phyloP scores from a whole-genome alignment of 169 alveolate species.

The Sarcocystis neurona region DNA sequence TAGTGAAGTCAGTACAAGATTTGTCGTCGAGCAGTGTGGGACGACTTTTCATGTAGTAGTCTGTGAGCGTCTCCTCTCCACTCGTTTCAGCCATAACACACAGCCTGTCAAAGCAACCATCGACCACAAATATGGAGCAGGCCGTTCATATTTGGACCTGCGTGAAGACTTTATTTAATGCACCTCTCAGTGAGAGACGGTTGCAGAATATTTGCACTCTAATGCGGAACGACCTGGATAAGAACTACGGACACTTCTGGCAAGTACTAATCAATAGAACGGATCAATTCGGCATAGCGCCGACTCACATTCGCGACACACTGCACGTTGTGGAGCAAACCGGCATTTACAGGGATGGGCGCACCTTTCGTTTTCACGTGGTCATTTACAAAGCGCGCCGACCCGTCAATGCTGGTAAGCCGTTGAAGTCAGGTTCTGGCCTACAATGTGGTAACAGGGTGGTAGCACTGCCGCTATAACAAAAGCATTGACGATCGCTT shows the following conservation, averaged over 20 bases:
- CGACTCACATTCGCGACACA: slow-evolving; percentile 34
- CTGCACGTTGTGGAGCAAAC: slow-evolving; percentile 28
- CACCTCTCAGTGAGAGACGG: slow-evolving; percentile 28
- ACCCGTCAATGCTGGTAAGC: slow-evolving; percentile 30
- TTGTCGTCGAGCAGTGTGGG: too few relatives aligned
- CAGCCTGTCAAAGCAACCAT: too few relatives aligned
- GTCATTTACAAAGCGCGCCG: slow-evolving; percentile 16
- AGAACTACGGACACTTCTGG: slow-evolving; percentile 50
- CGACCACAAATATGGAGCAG: slow-evolving; percentile 29
- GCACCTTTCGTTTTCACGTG: slow-evolving; percentile 39
- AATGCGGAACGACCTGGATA: slow-evolving; percentile 51
- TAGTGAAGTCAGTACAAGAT: too few relatives aligned
- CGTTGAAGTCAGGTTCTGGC: too few relatives aligned
- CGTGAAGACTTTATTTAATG: background rate
- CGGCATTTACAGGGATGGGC: slow-evolving; percentile 46
- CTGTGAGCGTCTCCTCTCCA: too few relatives aligned
- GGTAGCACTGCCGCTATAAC: too few relatives aligned
- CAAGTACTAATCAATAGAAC: slow-evolving; percentile 45
- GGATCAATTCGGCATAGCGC: slow-evolving; percentile 39
- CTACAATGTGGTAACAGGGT: too few relatives aligned
- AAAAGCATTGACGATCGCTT: too few relatives aligned
- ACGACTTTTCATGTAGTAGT: too few relatives aligned
- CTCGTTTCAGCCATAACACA: too few relatives aligned
- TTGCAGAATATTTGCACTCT: slow-evolving; percentile 34
- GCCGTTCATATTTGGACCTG: slow-evolving; percentile 20